Conservation (phyloP, 2,329 filamentous ascomycete species). For the Colletotrichum musae region DNA sequence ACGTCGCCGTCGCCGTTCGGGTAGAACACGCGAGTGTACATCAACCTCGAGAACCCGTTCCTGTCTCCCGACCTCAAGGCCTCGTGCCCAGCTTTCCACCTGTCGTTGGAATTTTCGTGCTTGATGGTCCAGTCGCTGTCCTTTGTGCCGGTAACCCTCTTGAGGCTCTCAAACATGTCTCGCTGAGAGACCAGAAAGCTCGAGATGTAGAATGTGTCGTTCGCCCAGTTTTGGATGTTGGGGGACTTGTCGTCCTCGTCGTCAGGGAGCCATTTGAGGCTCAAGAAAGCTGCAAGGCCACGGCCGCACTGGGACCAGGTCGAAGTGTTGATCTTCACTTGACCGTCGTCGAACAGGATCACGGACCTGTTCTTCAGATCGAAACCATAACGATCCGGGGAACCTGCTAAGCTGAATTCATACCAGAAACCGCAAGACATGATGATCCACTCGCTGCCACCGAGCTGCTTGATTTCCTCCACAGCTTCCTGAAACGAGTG, state of each 20-base stretch:
- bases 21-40: slow-evolving; percentile 72
- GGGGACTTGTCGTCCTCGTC: slow-evolving; percentile 35
- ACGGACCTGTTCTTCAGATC: slow-evolving; percentile 59
- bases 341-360: slow-evolving; percentile 70
- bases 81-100: slow-evolving; percentile 63
- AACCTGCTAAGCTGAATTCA: slow-evolving; percentile 61
- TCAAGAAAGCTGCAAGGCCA: slow-evolving; percentile 53
- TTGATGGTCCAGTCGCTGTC: slow-evolving; percentile 74
- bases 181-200: slow-evolving; percentile 73
- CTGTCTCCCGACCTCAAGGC: slow-evolving; percentile 57
- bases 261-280: slow-evolving; percentile 48
- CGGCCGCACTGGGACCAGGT: slow-evolving; percentile 73
- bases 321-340: slow-evolving; percentile 67
- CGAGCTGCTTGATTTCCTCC: slow-evolving; percentile 57
- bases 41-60: slow-evolving; percentile 61
- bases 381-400: slow-evolving; percentile 59
- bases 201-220: slow-evolving; percentile 65
- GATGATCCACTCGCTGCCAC: slow-evolving; percentile 50
- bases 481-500: slow-evolving; percentile 41
- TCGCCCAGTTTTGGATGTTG: slow-evolving; percentile 52
- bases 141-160: slow-evolving; percentile 69
- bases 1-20: slow-evolving; percentile 58
- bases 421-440: slow-evolving; percentile 67
- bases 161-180: slow-evolving; percentile 75
- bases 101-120: slow-evolving; percentile 60